Evolutionary conservation across 2,329 filamentous ascomycete species (phyloP).

Genomic region (Beauveria sp.): DNA sequence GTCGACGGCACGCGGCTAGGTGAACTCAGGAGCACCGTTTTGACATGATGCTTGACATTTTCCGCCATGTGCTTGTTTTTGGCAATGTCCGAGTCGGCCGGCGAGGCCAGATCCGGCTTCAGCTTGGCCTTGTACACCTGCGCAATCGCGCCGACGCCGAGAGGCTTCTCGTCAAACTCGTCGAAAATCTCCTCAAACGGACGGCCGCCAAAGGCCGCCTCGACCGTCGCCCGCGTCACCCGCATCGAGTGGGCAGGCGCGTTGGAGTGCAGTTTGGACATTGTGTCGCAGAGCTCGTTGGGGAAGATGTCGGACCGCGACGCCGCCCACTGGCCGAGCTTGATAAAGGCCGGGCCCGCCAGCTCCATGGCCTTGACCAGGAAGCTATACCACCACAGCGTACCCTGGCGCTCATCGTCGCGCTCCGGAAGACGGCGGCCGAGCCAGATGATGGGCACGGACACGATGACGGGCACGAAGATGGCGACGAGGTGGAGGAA

Average conservation of each 20-base stretch:
- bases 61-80: constrained; percentile 45
- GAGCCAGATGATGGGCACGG: constrained; percentile 75
- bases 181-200: constrained; percentile 88
- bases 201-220: constrained; percentile 72
- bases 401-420: constrained; percentile 71
- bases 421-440: constrained; percentile 55
- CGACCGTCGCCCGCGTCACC: constrained; percentile 70
- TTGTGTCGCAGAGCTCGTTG: constrained; percentile 79
- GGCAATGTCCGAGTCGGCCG: constrained; percentile 47
- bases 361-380: constrained; percentile 84
- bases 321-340: constrained; percentile 97
- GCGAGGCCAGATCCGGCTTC: constrained; percentile 65
- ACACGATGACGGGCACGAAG: constrained; percentile 80
- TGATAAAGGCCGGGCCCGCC: constrained; percentile 94
- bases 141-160: constrained; percentile 92
- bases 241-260: constrained; percentile 84
- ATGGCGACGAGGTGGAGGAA: constrained; percentile 81
- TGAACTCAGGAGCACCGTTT: constrained; percentile 77
- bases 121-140: constrained; percentile 96
- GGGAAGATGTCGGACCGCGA: constrained; percentile 96
- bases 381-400: constrained; percentile 91
- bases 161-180: constrained; percentile 81
- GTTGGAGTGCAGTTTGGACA: constrained; percentile 92
- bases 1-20: constrained; percentile 79
- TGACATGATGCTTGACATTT: constrained; percentile 73